These are phyloP conservation scores for Globisporangium viniferum DNA, from an alignment of 352 stramenopile species.

Conservation along the genomic window DNA sequence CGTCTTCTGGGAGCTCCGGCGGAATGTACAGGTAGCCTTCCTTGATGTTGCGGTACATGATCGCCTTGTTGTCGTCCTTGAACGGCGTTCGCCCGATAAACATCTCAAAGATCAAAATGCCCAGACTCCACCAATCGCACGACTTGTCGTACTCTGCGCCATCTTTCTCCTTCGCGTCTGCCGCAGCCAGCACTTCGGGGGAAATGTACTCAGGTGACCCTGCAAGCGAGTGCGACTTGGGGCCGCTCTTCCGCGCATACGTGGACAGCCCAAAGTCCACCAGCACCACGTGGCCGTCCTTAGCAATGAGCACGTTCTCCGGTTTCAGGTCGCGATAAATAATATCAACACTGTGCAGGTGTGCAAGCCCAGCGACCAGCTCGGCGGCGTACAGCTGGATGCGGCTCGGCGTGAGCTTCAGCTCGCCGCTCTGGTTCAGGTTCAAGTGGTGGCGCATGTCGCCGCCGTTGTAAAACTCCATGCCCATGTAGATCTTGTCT, in stretches of 20 bases:
- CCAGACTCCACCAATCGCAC: constrained; percentile 91
- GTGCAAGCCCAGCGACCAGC: constrained; percentile 73
- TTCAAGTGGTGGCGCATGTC: constrained; percentile 89
- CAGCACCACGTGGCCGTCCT: constrained; percentile 87
- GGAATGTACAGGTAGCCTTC: constrained; percentile 81
- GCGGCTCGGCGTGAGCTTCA: constrained; percentile 60
- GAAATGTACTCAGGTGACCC: constrained; percentile 91
- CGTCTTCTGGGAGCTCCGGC: constrained; percentile 61
- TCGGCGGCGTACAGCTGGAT: constrained; percentile 88
- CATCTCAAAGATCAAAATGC: constrained; percentile 92
- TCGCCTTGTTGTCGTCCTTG: constrained; percentile 88
- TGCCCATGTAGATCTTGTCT: constrained; percentile 98
- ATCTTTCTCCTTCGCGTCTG: constrained; percentile 35
- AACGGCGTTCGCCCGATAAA: constrained; percentile 89
- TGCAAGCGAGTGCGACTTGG: constrained; percentile 71
- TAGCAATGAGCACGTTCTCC: constrained; percentile 85
- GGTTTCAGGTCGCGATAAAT: constrained; percentile 89
- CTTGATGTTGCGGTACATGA: constrained; percentile 92
- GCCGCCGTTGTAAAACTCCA: constrained; percentile 98
- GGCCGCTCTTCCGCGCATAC: constrained; percentile 44
- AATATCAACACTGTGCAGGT: constrained; percentile 89
- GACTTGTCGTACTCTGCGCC: constrained; percentile 65
- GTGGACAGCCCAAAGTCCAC: constrained; percentile 92
- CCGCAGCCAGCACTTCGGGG: constrained; percentile 84
- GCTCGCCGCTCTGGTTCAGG: constrained; percentile 59